Percentiles rank a stretch among this genome's conserved stretches.
Evolutionary conservation across 2,329 filamentous ascomycete genomes (phyloP).

Genomic region (Dactylellina haptotyla): DNA sequence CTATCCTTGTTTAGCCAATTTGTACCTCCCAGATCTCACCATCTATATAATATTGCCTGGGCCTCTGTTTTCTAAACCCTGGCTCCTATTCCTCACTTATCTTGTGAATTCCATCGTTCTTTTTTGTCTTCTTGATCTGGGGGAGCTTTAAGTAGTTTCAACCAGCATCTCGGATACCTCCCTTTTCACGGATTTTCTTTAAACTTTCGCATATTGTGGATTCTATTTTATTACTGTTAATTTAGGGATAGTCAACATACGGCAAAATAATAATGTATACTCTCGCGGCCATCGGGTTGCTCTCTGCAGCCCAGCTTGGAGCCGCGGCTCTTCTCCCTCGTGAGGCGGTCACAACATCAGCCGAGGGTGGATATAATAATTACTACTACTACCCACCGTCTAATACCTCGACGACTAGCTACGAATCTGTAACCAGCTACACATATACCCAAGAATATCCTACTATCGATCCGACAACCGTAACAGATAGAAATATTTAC

Average conservation of each 20-base stretch:
- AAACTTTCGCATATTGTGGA: background rate
- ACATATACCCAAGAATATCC: background rate
- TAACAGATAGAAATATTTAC: background rate
- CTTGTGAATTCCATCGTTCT: background rate
- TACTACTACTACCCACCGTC: conserved; percentile 20
- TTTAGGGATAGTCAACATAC: conserved; percentile 19
- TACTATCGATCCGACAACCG: background rate
- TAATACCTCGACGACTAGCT: conserved; percentile 18
- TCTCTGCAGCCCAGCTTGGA: conserved; percentile 31
- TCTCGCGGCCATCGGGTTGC: conserved; percentile 25
- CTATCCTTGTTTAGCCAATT: conserved; percentile 46
- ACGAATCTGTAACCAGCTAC: background rate
- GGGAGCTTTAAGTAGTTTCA: conserved; percentile 31
- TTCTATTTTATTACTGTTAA: conserved; percentile 5
- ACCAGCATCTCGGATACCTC: background rate
- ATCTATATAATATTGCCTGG: conserved; percentile 22
- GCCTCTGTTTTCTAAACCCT: conserved; percentile 15
- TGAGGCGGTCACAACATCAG: background rate
- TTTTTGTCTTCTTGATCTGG: conserved; percentile 2
- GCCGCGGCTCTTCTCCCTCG: conserved; percentile 9
- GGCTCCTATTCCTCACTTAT: background rate
- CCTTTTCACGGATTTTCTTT: conserved; percentile 15
- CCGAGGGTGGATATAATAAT: background rate
- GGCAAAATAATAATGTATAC: conserved; percentile 28
- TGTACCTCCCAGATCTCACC: conserved; percentile 6